Conservation (phyloP, 2,329 filamentous ascomycete genomes). For the Colletotrichum brevisporum region DNA sequence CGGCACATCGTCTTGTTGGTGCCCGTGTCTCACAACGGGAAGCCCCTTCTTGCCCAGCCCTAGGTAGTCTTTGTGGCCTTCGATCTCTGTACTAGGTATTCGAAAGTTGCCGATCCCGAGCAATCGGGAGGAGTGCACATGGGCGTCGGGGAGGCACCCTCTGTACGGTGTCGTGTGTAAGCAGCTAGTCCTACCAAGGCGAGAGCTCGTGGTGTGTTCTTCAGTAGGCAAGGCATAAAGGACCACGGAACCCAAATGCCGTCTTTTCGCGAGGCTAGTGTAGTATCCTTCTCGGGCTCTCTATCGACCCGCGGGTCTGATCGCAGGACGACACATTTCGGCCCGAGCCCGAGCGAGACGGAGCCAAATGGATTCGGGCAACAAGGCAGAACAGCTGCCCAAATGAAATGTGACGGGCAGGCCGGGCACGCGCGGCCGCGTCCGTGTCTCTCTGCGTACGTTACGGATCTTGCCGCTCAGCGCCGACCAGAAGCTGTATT, state of each 20-base stretch:
- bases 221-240: not conserved
- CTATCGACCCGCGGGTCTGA: not conserved
- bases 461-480: conserved; percentile 34
- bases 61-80: conserved; percentile 8
- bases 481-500: conserved; percentile 3
- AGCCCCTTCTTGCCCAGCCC: conserved; percentile 16
- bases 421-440: conserved; percentile 16
- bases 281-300: not conserved
- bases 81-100: conserved; percentile 24
- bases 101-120: not conserved
- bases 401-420: conserved; percentile 20
- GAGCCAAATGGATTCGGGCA: not conserved
- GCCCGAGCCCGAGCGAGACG: conserved; percentile 23
- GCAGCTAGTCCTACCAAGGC: too few relatives aligned
- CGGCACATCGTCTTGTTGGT: not conserved
- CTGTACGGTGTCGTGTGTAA: too few relatives aligned
- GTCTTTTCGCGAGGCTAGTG: not conserved
- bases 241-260: not conserved
- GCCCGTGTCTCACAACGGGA: conserved; percentile 33
- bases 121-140: not conserved
- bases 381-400: conserved; percentile 33
- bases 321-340: conserved; percentile 8
- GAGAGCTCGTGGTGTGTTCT: not conserved
- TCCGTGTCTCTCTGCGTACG: conserved; percentile 21
- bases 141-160: too few relatives aligned